Evolutionary conservation across 768 basidiomycete genomes (phyloP).

Genomic region (Floccularia luteovirens): DNA sequence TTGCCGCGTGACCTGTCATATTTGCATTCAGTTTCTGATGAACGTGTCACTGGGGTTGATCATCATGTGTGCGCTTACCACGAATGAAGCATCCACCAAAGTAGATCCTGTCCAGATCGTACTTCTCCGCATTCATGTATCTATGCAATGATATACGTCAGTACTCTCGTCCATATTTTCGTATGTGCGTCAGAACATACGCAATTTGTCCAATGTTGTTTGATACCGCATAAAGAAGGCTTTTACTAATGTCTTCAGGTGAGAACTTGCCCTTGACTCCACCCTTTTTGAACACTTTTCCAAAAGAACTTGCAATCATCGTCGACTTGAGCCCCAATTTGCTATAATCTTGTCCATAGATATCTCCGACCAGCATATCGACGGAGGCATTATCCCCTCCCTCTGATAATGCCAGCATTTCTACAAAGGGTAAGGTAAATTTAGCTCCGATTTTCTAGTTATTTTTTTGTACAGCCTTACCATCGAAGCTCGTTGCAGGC

Average conservation of each 20-base stretch:
- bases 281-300: conserved; percentile 94
- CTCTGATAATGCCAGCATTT: conserved; percentile 95
- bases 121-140: conserved; percentile 99
- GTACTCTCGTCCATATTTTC: not conserved
- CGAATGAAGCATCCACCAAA: conserved; percentile 99
- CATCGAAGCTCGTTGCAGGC: conserved; percentile 93
- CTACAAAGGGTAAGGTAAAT: no score
- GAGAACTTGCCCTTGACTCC: conserved; percentile 72
- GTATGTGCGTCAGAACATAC: conserved; percentile 43
- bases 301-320: conserved; percentile 97
- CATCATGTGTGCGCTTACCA: conserved; percentile 52
- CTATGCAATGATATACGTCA: conserved; percentile 27
- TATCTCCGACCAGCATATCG: conserved; percentile 99
- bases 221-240: conserved; percentile 90
- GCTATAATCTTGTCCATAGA: conserved; percentile 96
- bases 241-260: conserved; percentile 91
- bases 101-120: conserved; percentile 92
- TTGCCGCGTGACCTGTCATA: conserved; percentile 82
- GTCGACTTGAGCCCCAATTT: conserved; percentile 95
- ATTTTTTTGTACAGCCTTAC: no score
- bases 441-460: no score
- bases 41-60: conserved; percentile 1
- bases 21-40: conserved; percentile 7
- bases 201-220: conserved; percentile 99
- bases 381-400: conserved; percentile 88